A percentile compares a stretch with the other conserved stretches of the same genome.
Conservation (phyloP, 2,329 filamentous ascomycete genomes). For the Neofusicoccum cordaticola region DNA sequence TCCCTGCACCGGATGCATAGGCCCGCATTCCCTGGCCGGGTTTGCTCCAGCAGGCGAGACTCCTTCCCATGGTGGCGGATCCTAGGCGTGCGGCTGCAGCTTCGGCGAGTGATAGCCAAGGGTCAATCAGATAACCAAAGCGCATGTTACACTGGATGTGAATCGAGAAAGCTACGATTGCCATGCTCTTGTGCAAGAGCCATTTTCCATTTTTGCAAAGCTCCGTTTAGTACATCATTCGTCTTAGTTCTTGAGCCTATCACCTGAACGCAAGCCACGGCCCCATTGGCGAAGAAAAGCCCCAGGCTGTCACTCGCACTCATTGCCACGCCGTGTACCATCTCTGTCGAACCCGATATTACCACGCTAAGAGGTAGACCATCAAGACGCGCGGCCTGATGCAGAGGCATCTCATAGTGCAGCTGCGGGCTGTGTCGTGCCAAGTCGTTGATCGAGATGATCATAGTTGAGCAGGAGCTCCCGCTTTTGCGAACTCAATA, state of each 20-base stretch:
- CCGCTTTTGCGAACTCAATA: conserved; percentile 31
- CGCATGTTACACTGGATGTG: background rate
- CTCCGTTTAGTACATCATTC: background rate
- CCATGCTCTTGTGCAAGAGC: background rate
- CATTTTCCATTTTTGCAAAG: background rate
- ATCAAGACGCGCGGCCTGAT: background rate
- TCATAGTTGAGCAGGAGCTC: conserved; percentile 54
- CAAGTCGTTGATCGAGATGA: conserved; percentile 45
- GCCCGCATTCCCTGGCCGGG: background rate
- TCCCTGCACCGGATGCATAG: background rate
- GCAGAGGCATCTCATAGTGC: background rate
- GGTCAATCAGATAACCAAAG: background rate
- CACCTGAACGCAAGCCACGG: background rate
- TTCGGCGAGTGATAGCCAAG: background rate
- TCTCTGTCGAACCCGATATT: background rate
- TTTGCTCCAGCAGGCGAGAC: background rate
- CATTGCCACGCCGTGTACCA: background rate
- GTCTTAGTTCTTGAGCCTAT: background rate
- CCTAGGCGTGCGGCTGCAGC: background rate
- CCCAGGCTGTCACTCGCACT: background rate
- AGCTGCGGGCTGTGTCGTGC: conserved; percentile 10
- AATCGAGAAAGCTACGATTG: background rate
- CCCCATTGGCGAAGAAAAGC: background rate
- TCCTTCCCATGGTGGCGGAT: background rate
- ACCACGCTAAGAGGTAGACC: background rate